Percentiles rank a stretch among this genome's conserved stretches.
Evolutionary conservation across 2,329 filamentous ascomycete species (phyloP).

Genomic region (Diaporthe caulivora): DNA sequence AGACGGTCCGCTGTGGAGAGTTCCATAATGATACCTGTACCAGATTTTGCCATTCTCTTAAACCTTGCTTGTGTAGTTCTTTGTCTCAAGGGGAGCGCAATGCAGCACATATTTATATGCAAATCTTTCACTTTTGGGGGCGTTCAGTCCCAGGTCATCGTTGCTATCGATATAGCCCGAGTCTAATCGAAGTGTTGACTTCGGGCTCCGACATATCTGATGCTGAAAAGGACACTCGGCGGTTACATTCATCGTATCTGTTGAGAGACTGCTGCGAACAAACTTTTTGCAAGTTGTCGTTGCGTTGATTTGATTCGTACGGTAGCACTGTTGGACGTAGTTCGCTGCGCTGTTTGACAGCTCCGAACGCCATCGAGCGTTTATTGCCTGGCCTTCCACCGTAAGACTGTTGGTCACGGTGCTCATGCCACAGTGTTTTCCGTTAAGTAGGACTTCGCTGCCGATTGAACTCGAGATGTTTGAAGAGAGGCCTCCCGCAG

Average conservation of each 20-base stretch:
- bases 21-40: constrained; percentile 34
- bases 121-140: constrained; percentile 38
- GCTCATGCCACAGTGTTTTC: not conserved
- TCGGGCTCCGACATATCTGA: constrained; percentile 34
- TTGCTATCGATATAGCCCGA: constrained; percentile 42
- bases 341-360: not conserved
- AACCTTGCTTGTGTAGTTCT: constrained; percentile 19
- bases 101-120: constrained; percentile 18
- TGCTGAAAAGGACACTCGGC: constrained; percentile 42
- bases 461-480: constrained; percentile 12
- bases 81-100: constrained; percentile 29
- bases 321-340: constrained; percentile 39
- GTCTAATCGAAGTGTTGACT: constrained; percentile 36
- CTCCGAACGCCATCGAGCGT: not conserved
- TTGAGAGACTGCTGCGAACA: not conserved
- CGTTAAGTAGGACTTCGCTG: constrained; percentile 34
- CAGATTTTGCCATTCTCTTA: not conserved
- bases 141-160: constrained; percentile 42
- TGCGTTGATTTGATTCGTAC: constrained; percentile 34
- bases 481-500: constrained; percentile 27
- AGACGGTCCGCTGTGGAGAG: accelerated
- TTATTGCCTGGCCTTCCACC: not conserved
- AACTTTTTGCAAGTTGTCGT: constrained; percentile 21
- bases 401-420: not conserved
- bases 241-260: not conserved